These are phyloP conservation scores for Lithospermum erythrorhizon DNA, from an alignment of 257 asterid genomes.

Conservation along the genomic window DNA sequence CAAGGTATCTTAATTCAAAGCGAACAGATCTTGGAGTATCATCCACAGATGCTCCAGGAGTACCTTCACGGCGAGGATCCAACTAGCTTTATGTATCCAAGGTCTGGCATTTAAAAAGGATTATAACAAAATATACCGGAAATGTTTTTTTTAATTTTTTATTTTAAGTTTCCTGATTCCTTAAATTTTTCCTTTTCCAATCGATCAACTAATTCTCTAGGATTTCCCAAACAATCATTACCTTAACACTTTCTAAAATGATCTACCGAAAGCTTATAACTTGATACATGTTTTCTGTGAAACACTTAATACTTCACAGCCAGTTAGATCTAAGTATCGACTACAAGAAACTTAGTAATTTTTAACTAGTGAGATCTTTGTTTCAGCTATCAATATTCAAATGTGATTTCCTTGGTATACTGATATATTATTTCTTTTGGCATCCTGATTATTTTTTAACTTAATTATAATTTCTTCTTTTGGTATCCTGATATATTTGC, in stretches of 20 bases:
- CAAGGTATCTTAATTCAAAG: conserved; percentile 26
- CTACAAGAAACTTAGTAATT: no score
- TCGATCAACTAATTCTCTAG: not conserved
- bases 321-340: no score
- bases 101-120: conserved; percentile 43
- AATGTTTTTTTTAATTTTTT: conserved; percentile 1
- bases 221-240: not conserved
- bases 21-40: conserved; percentile 97
- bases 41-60: conserved; percentile 99
- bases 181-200: not conserved
- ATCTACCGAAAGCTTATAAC: not conserved
- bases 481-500: not conserved
- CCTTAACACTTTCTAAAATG: not conserved
- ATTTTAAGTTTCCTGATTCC: not conserved
- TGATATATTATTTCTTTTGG: not conserved
- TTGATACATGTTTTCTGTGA: no score
- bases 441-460: no score
- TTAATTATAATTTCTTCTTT: not conserved
- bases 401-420: not conserved
- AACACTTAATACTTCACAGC: not conserved
- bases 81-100: conserved; percentile 96
- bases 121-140: conserved; percentile 7
- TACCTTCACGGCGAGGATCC: conserved; percentile 79
- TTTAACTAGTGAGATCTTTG: not conserved
- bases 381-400: no score